phyloP scores from a whole-genome alignment of 257 asterid species.

The Coffea canephora region DNA sequence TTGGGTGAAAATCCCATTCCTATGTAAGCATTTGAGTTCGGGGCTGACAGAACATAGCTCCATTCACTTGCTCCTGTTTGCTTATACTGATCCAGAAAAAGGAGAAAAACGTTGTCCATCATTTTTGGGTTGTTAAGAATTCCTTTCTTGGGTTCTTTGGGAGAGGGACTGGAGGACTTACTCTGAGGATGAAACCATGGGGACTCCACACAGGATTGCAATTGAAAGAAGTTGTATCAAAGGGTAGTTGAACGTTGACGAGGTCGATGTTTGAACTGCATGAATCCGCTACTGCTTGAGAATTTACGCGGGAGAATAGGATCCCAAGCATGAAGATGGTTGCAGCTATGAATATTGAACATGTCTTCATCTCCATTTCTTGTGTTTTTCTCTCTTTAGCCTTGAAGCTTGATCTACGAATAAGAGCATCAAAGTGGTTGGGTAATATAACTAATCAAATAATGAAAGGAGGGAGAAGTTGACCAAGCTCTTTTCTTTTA shows the following conservation, averaged over 20 bases:
- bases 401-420: not conserved
- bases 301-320: conserved; percentile 28
- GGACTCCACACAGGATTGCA: conserved; percentile 64
- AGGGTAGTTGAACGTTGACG: conserved; percentile 37
- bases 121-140: not conserved
- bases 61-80: conserved; percentile 48
- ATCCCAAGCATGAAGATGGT: conserved; percentile 13
- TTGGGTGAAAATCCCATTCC: conserved; percentile 69
- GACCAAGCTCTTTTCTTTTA: not conserved
- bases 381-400: not conserved
- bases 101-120: not conserved
- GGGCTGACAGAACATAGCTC: conserved; percentile 72
- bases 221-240: conserved; percentile 51
- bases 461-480: not conserved
- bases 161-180: conserved; percentile 27
- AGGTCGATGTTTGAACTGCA: conserved; percentile 47
- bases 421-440: not conserved
- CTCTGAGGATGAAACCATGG: conserved; percentile 71
- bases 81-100: conserved; percentile 36
- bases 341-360: conserved; percentile 19
- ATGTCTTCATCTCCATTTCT: conserved; percentile 29
- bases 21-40: conserved; percentile 49
- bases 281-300: conserved; percentile 55
- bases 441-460: not conserved
- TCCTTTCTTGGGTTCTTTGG: not conserved